These are phyloP conservation scores for Eimeria maxima DNA, from an alignment of 169 alveolate species.

Conservation along the genomic window DNA sequence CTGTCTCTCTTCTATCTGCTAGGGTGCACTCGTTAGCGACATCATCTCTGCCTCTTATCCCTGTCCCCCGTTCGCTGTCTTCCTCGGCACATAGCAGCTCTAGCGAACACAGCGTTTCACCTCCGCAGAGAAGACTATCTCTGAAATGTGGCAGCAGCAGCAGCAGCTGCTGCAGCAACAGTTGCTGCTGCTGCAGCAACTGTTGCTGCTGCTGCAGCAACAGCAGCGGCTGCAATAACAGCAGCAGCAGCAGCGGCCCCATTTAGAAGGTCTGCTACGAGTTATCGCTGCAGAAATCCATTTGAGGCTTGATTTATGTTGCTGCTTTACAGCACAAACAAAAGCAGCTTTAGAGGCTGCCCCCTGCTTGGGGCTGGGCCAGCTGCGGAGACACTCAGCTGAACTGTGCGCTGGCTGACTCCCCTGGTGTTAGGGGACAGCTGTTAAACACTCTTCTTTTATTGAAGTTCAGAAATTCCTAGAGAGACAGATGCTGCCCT, in stretches of 20 bases:
- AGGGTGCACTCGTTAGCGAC: background rate
- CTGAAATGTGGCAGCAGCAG: background rate
- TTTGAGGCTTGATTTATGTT: background rate
- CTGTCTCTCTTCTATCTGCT: background rate
- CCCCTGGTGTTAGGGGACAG: background rate
- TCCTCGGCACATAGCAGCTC: background rate
- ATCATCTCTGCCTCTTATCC: background rate
- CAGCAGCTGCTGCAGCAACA: background rate
- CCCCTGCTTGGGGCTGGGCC: background rate
- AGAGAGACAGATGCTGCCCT: background rate
- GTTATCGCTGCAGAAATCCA: background rate
- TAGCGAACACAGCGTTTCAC: background rate
- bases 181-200: background rate
- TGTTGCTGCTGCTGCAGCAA: background rate
- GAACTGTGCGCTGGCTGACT: background rate
- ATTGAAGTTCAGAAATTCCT: too few relatives aligned
- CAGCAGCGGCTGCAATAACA: too few relatives aligned
- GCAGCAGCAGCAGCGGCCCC: background rate
- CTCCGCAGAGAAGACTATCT: background rate
- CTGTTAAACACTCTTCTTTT: background rate
- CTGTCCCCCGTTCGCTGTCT: background rate
- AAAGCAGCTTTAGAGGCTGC: background rate
- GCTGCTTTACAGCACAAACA: background rate
- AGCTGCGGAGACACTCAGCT: background rate
- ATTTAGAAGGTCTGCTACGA: background rate